Conservation (phyloP, 176 grass and related monocot species). For the sorghum (Sorghum bicolor) region DNA sequence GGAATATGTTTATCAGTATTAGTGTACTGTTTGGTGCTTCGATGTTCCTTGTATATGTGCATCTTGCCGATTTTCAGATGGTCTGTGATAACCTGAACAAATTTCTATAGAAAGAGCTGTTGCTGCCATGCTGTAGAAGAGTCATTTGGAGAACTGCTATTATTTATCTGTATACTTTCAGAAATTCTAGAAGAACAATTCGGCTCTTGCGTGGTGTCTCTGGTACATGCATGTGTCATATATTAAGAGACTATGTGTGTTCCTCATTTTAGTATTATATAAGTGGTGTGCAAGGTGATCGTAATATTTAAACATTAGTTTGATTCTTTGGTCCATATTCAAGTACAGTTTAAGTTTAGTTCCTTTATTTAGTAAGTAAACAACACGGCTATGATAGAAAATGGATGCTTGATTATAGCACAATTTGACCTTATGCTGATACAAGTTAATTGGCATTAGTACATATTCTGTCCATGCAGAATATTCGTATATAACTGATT, state of each 20-base stretch:
- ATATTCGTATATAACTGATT: background rate
- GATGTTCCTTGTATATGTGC: background rate
- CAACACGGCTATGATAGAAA: background rate
- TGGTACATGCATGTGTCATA: background rate
- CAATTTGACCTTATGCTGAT: background rate
- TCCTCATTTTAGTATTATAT: background rate
- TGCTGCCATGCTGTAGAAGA: background rate
- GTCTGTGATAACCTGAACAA: background rate
- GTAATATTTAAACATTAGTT: background rate
- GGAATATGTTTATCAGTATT: background rate
- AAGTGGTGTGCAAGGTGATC: background rate
- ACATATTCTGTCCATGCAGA: background rate
- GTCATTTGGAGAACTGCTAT: background rate
- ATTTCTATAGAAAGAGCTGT: background rate
- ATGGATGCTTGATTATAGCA: background rate
- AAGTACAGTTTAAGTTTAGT: background rate
- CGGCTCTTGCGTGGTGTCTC: background rate
- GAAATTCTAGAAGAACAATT: background rate
- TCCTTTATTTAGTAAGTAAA: background rate
- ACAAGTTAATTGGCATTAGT: background rate
- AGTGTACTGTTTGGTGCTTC: background rate
- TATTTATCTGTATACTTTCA: background rate
- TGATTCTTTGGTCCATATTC: background rate
- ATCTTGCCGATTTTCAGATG: background rate
- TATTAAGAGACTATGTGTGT: background rate